Evolutionary conservation across 2,329 filamentous ascomycete species (phyloP).

Genomic region (Beauveria rudraprayagi): DNA sequence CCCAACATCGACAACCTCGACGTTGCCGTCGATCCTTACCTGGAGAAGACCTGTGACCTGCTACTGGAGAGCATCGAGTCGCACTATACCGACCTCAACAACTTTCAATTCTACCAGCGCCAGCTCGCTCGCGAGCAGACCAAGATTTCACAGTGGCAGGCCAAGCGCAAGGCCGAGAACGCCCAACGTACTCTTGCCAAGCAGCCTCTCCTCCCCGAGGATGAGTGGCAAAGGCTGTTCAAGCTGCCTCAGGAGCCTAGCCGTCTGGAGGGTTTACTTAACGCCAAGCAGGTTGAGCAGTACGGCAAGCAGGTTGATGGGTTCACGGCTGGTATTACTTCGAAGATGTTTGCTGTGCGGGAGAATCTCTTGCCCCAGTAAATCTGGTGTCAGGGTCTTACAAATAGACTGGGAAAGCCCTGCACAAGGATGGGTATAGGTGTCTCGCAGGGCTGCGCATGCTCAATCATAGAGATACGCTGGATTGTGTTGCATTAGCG

Average conservation of each 20-base stretch:
- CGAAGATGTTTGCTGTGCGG: constrained; percentile 97
- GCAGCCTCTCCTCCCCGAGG: constrained; percentile 82
- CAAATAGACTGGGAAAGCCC: not conserved
- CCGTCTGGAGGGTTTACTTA: constrained; percentile 86
- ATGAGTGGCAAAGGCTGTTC: constrained; percentile 97
- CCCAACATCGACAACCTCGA: constrained; percentile 87
- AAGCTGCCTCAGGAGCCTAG: constrained; percentile 95
- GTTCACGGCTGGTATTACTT: constrained; percentile 82
- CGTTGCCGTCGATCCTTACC: constrained; percentile 90
- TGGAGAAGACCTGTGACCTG: constrained; percentile 96
- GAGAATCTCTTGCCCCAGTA: constrained; percentile 55
- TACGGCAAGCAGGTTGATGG: constrained; percentile 96
- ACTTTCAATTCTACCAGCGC: constrained; percentile 94
- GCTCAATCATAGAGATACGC: constrained; percentile 10
- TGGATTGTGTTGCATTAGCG: constrained; percentile 32
- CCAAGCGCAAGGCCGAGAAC: constrained; percentile 95
- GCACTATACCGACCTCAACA: constrained; percentile 98
- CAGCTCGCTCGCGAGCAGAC: constrained; percentile 88
- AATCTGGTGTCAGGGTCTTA: not conserved
- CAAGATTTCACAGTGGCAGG: constrained; percentile 95
- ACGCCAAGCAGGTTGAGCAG: constrained; percentile 93
- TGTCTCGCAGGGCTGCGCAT: not conserved
- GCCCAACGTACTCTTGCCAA: constrained; percentile 75
- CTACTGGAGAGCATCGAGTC: constrained; percentile 94
- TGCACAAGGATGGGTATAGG: not conserved